Percentiles rank a stretch among this genome's conserved stretches.
Evolutionary conservation across 768 basidiomycete genomes (phyloP).

Genomic region (Infundibulicybe gibba): DNA sequence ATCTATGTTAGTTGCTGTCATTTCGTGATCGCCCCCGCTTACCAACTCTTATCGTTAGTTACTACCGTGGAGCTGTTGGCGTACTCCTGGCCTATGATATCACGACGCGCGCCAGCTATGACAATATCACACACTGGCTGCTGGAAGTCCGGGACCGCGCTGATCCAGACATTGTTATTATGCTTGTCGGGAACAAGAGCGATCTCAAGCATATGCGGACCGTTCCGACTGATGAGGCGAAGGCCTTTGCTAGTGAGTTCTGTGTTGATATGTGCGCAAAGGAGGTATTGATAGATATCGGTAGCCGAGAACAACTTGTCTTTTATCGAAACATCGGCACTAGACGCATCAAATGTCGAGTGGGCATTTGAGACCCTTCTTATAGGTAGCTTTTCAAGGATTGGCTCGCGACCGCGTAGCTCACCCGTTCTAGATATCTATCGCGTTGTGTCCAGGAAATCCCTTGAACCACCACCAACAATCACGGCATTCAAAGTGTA

Average conservation of each 20-base stretch:
- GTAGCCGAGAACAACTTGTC: constrained; percentile 87
- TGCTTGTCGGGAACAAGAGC: constrained; percentile 98
- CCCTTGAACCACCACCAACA: constrained; percentile 80
- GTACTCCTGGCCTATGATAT: constrained; percentile 94
- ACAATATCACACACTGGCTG: constrained; percentile 92
- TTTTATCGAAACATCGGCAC: constrained; percentile 98
- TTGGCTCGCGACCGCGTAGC: neutral
- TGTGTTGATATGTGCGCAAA: neutral
- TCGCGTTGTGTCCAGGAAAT: constrained; percentile 94
- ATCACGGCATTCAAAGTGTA: constrained; percentile 84
- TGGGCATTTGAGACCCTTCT: constrained; percentile 96
- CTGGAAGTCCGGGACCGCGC: constrained; percentile 96
- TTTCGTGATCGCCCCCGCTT: constrained; percentile 1
- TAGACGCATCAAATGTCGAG: constrained; percentile 99
- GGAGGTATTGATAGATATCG: constrained; percentile 5
- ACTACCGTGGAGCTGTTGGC: constrained; percentile 96
- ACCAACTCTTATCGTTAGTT: constrained; percentile 43
- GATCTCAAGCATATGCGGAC: constrained; percentile 97
- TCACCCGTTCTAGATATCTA: constrained; percentile 73
- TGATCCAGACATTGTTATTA: constrained; percentile 89
- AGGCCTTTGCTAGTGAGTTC: constrained; percentile 76
- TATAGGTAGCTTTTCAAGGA: constrained; percentile 55
- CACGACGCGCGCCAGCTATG: constrained; percentile 90
- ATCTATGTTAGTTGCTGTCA: constrained; percentile 64
- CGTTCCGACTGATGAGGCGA: constrained; percentile 97